Base-by-base conservation (phyloP, 2,329 filamentous ascomycete species). In the Tolypocladium inflatum region DNA sequence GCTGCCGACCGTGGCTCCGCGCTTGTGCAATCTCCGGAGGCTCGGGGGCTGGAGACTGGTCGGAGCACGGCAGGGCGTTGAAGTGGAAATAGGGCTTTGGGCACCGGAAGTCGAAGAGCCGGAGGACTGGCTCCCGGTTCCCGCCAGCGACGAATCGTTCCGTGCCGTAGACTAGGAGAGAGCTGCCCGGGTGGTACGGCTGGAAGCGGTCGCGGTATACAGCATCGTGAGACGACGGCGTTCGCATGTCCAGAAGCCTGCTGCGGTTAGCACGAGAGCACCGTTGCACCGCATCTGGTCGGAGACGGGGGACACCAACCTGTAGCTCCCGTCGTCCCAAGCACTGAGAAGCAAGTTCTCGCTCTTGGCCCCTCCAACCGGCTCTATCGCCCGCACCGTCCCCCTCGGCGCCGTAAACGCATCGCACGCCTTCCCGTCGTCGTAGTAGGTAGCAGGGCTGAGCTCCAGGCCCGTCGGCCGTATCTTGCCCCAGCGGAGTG, bases 31-130 rank as follows among this genome's bases (percentile, higher is more conserved):
- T 2, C n/a, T 56, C 55, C 1, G 55, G 55, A 9, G 53, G 45
- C 26, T 43, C 42, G 19, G 60, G 58, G 9, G 15, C 35, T 4
- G 41, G 39, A 1, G 39, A 23, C 4, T 65, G 60, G 8, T 56
- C 59, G 7, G 73, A 71, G 63, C 81, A 84, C 0, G 78, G 72
- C 13, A 82, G 69, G 5, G 73, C 76, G 4, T 74, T 70, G 3
- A 78, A 78, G 67, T 83, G 76, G 57, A 76, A 68, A 61, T 83
- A 83, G 3, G 68, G 62, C 61, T 71, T 77, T 0, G 75, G 67
- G 69, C 76, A 79, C 13, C 81, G 79, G 57, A 81, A 80, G 70
- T 84, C 81, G 59, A 83, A 83, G 38, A 82, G 66, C 56, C 79
- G 78, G 57, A 84, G 60, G 11, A 73, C 70, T 0, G 75, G 69